Percentiles rank a stretch among this genome's conserved stretches.
Evolutionary conservation across 2,329 filamentous ascomycete genomes (phyloP).

Genomic region (Botrytis aclada): DNA sequence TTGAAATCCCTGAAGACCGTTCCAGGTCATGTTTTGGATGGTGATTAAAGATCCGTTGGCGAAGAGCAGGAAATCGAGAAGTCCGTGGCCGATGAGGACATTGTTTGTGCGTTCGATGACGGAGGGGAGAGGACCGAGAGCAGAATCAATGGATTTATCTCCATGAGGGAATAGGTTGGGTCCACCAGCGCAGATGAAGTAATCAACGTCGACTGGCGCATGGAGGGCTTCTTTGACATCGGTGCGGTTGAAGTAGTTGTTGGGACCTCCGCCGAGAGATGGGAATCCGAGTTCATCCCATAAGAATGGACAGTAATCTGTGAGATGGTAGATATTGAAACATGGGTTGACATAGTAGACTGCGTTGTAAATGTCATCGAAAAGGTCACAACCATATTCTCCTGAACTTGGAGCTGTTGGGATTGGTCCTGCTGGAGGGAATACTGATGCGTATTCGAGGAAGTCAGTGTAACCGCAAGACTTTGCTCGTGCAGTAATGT

Average conservation of each 20-base stretch:
- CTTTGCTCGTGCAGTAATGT: constrained; percentile 45
- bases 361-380: constrained; percentile 47
- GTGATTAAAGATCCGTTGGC: constrained; percentile 61
- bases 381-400: constrained; percentile 30
- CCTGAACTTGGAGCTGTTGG: constrained; percentile 39
- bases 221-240: constrained; percentile 60
- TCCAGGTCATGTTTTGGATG: constrained; percentile 72
- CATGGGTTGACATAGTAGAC: constrained; percentile 54
- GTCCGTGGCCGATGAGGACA: constrained; percentile 59
- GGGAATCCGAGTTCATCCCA: constrained; percentile 35
- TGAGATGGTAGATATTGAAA: constrained; percentile 62
- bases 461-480: constrained; percentile 53
- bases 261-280: constrained; percentile 53
- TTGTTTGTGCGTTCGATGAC: constrained; percentile 61
- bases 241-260: constrained; percentile 59
- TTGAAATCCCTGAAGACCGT: constrained; percentile 62
- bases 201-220: constrained; percentile 48
- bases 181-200: constrained; percentile 50
- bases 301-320: constrained; percentile 43
- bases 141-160: constrained; percentile 48
- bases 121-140: constrained; percentile 51
- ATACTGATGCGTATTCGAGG: constrained; percentile 49
- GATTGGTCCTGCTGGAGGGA: constrained; percentile 54
- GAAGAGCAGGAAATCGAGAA: constrained; percentile 60
- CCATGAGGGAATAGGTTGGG: constrained; percentile 46